These are phyloP conservation scores for Apostasia ramifera DNA, from an alignment of 106 monocot species.

Conservation along the genomic window DNA sequence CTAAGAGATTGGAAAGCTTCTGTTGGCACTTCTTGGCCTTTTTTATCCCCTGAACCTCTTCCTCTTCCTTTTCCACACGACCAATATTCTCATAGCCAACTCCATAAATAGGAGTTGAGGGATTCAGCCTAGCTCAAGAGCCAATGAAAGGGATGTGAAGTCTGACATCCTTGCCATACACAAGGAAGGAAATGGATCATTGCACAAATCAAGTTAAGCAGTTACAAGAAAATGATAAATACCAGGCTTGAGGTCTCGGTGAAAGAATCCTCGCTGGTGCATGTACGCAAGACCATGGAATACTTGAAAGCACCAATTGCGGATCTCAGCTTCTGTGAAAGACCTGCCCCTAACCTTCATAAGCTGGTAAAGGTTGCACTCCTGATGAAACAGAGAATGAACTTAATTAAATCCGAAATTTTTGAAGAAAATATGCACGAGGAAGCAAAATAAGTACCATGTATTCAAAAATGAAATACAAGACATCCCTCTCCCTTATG, in stretches of 20 bases:
- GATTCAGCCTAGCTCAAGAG: too few species aligned
- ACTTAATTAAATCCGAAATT: background rate
- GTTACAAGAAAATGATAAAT: background rate
- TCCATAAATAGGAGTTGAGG: too few species aligned
- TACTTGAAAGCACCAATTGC: conserved; percentile 94
- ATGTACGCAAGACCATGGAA: conserved; percentile 93
- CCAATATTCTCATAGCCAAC: too few species aligned
- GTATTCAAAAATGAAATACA: conserved; percentile 92
- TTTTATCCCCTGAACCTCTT: too few species aligned
- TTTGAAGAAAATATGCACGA: background rate
- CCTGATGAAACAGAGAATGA: conserved; percentile 35
- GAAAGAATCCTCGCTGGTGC: conserved; percentile 90
- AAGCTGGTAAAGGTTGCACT: conserved; percentile 89
- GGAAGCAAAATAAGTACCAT: conserved; percentile 46
- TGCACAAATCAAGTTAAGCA: too few species aligned
- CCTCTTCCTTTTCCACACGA: too few species aligned
- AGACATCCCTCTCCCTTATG: conserved; percentile 77
- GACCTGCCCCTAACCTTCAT: conserved; percentile 68
- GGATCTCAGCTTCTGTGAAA: conserved; percentile 67
- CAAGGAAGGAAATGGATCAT: too few species aligned
- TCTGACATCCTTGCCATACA: too few species aligned
- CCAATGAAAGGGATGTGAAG: too few species aligned
- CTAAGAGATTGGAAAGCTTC: too few species aligned
- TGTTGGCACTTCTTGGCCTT: too few species aligned
- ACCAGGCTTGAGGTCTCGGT: conserved; percentile 98